Conservation (phyloP, 2,329 filamentous ascomycete species). For the Curvularia lunata region DNA sequence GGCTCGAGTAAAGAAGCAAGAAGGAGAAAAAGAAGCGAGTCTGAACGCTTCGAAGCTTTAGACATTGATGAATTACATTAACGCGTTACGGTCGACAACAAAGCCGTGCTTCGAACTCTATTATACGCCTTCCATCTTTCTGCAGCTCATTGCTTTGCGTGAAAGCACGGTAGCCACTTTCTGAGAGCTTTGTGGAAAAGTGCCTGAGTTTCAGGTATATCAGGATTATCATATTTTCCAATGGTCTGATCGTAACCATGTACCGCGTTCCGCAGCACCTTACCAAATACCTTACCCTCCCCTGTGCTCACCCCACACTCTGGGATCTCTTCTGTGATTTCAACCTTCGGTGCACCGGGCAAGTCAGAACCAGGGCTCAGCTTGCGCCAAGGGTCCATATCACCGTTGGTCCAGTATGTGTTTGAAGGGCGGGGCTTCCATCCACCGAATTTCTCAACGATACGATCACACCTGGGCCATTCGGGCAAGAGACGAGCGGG, state of each 20-base stretch:
- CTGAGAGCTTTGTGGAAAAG: slow-evolving; percentile 53
- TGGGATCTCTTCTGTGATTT: slow-evolving; percentile 4
- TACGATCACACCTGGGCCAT: too few relatives aligned
- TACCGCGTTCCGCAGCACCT: slow-evolving; percentile 53
- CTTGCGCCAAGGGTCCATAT: slow-evolving; percentile 61
- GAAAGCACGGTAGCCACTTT: slow-evolving; percentile 56
- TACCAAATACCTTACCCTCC: slow-evolving; percentile 55
- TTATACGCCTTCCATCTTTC: slow-evolving; percentile 13
- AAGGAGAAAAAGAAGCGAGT: neutral
- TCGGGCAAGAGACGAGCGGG: slow-evolving; percentile 38
- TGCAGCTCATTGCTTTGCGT: slow-evolving; percentile 21
- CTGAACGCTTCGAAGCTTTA: neutral
- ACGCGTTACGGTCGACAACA: neutral
- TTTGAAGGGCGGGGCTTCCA: slow-evolving; percentile 61
- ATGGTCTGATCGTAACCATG: slow-evolving; percentile 52
- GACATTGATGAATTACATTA: neutral
- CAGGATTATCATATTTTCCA: slow-evolving; percentile 10
- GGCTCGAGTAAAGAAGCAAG: neutral
- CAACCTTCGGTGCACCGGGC: slow-evolving; percentile 47
- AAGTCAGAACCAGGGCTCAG: slow-evolving; percentile 54
- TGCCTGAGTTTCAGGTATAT: slow-evolving; percentile 44
- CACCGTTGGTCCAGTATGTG: slow-evolving; percentile 57
- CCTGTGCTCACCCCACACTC: slow-evolving; percentile 50
- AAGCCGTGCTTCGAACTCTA: neutral
- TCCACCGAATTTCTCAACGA: slow-evolving; percentile 51